phyloP scores from a whole-genome alignment of 805 yeast genomes.

The Monosporozyma siamensis region DNA sequence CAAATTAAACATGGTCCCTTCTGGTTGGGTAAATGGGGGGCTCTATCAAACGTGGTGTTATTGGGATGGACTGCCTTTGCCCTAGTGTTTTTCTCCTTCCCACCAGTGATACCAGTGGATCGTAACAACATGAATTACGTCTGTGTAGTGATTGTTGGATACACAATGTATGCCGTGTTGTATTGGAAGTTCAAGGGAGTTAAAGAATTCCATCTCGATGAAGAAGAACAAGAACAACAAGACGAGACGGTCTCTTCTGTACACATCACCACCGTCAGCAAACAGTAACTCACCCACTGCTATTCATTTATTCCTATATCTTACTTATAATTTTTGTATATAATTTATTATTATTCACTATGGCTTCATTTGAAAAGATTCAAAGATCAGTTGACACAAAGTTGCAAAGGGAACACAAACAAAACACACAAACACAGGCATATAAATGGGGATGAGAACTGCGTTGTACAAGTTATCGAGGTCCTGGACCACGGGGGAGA shows the following conservation, averaged over 20 bases:
- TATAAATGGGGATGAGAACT: conserved; percentile 4
- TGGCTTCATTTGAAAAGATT: background rate
- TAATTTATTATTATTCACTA: too few species aligned
- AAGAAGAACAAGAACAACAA: conserved; percentile 9
- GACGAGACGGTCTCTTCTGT: conserved; percentile 1
- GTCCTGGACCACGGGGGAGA: conserved; percentile 2
- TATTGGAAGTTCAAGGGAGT: conserved; percentile 44
- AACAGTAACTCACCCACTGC: background rate
- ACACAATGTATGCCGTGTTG: conserved; percentile 34
- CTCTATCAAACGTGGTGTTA: conserved; percentile 40
- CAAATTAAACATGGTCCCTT: conserved; percentile 52
- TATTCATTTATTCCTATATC: too few species aligned
- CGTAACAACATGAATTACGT: conserved; percentile 61
- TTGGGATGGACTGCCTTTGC: conserved; percentile 52
- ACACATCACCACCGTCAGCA: background rate
- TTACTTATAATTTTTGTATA: too few species aligned
- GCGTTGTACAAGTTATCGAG: conserved; percentile 3
- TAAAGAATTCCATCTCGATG: conserved; percentile 27
- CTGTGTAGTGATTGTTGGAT: conserved; percentile 44
- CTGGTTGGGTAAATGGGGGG: conserved; percentile 53
- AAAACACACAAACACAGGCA: background rate
- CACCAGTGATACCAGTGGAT: conserved; percentile 52
- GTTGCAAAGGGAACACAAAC: background rate
- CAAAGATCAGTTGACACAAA: background rate
- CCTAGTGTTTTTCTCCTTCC: conserved; percentile 54